phyloP scores from a whole-genome alignment of 495 filamentous ascomycete genomes.

The Tuber magnatum region DNA sequence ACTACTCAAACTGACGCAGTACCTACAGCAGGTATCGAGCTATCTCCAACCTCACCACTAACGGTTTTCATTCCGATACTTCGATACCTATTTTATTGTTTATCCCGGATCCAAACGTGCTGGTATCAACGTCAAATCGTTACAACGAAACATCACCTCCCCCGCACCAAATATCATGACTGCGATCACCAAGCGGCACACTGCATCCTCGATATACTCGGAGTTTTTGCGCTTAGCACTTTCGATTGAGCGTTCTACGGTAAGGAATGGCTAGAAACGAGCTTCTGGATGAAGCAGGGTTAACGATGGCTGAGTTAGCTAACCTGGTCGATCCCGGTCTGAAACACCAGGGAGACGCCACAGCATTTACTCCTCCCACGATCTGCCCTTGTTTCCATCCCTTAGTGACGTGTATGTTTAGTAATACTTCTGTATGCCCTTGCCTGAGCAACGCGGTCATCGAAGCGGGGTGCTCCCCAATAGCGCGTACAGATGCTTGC shows the following conservation, averaged over 20 bases:
- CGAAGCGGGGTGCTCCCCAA: neutral
- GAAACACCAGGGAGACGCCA: neutral
- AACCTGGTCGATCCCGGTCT: neutral
- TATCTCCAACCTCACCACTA: neutral
- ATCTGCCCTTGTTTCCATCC: neutral
- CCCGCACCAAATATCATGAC: neutral
- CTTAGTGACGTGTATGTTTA: neutral
- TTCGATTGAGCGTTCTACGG: neutral
- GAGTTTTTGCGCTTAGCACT: neutral
- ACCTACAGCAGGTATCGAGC: neutral
- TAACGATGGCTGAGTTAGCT: neutral
- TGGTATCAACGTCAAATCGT: neutral
- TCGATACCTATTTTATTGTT: neutral
- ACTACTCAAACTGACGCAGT: neutral
- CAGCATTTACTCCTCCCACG: neutral
- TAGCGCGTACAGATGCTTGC: neutral
- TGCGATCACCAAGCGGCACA: neutral
- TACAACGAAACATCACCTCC: neutral
- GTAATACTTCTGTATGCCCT: neutral
- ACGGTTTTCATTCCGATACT: neutral
- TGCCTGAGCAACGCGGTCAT: neutral
- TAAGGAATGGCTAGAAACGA: neutral
- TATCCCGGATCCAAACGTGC: neutral
- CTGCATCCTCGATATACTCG: neutral
- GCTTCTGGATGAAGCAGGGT: neutral